Base-by-base conservation (phyloP, 2,329 filamentous ascomycete species). In the Penicillium sp. region DNA sequence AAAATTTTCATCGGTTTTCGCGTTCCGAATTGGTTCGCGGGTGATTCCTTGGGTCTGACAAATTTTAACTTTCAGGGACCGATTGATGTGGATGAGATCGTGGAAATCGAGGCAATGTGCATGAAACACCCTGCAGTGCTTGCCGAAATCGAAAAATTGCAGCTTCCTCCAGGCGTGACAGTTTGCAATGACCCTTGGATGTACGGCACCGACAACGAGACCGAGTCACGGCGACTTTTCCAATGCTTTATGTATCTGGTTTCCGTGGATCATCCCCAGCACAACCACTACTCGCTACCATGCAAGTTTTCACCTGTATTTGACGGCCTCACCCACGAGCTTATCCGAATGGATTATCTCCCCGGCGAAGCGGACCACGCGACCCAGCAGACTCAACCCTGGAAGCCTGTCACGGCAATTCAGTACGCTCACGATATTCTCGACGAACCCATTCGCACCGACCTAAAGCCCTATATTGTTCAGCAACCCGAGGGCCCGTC, bases 131-230 rank as follows among this genome's bases (percentile, higher is more conserved):
- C 80, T 33, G 77, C 76, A 2, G 84, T 87, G 3, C 74, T 83
- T 63, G 82, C 80, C 14, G 84, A 84, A 61, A 80, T 87, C 52
- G 81, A 80, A 41, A 86, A 86, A 66, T 68, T 87, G 56, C 71
- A 86, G 56, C 73, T 87, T 2, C 84, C 85, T 0, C 73, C 83
- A 60, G 84, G 83, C 29, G 78, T 84, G 3, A 78, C 79, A 2
- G 77, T 87, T 26, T 81, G 85, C 60, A 80, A 79, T 50, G 85
- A 86, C 58, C 84, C 84, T 1, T 91, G 89, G 89, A 90, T 90
- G 48, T 91, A 91, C 63, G 84, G 82, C 72, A 73, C 70, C 3
- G 74, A 77, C 35, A 66, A 67, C 37, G 59, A 65, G 5, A 74
- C 75, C n/a, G 74, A 77, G 56, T 70, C 65, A 11, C 69, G 74